Conservation (phyloP, 148 eudicot species). For the Mesembryanthemum crystallinum region DNA sequence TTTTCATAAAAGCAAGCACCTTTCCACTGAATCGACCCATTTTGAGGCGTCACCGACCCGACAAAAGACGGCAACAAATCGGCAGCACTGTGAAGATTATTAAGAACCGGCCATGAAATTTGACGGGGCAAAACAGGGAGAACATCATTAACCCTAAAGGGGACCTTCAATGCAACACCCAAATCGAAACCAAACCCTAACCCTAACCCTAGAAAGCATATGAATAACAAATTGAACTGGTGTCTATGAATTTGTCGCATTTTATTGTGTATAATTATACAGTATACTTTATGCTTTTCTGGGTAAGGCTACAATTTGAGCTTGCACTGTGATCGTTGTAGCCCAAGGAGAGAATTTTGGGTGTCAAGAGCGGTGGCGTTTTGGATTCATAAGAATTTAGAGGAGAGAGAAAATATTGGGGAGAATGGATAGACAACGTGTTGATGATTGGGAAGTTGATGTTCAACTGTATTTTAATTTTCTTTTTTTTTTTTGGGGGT, state of each 20-base stretch:
- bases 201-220: conserved; percentile 34
- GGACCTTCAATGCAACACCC: conserved; percentile 62
- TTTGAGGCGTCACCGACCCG: conserved; percentile 61
- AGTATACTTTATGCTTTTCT: not conserved
- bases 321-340: not conserved
- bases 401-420: not conserved
- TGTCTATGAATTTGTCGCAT: conserved; percentile 20
- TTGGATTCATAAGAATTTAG: not conserved
- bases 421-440: not conserved
- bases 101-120: conserved; percentile 91
- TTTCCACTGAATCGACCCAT: conserved; percentile 64
- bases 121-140: conserved; percentile 80
- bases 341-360: not conserved
- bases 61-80: conserved; percentile 85
- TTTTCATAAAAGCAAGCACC: conserved; percentile 83
- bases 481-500: not conserved
- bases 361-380: not conserved
- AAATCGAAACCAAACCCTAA: conserved; percentile 49
- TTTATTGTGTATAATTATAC: not conserved
- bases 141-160: conserved; percentile 70
- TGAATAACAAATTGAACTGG: conserved; percentile 9
- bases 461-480: not conserved
- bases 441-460: not conserved
- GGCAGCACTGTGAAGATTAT: conserved; percentile 74
- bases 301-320: not conserved